Evolutionary conservation across 2,329 filamentous ascomycete genomes (phyloP), one percentile per base, ranked within the genome.

Genomic region (Penicillium sp.): DNA sequence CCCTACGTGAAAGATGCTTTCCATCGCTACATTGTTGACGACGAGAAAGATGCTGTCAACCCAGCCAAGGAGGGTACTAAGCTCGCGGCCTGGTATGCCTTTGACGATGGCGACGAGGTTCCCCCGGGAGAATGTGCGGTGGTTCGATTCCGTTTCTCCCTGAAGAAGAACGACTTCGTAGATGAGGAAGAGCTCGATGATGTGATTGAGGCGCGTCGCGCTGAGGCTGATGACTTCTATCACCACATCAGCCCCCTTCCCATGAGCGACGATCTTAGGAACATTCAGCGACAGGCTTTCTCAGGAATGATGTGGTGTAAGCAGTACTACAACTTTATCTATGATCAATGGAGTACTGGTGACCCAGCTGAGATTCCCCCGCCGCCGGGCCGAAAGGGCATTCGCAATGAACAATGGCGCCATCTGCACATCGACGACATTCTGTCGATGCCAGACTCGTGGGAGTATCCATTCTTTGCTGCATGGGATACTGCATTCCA

Each of bases 221-320:
- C 90, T n/a, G 93, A 98, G 69, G 93, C 93, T 7, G 93, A 98
- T 71, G 93, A 98, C 60, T 98, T 98, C 74, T 98, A 96, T 80
- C 95, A 89, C 78, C 86, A 90, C 57, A 89, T 98, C 73, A 97
- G 91, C 75, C 93, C 93, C 3, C 82, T 97, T 39, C 93, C 93
- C 3, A 96, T 97, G 89, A 84, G 90, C 0, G 93, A 98, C 48
- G 93, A 98, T 70, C 82, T 97, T 57, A 88, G 93, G 65, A 97
- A 96, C 74, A 95, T 98, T 65, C 95, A 98, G 77, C 86, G 93
- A 65, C 93, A 97, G 74, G 95, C 93, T 4, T 90, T 97, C 64
- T 88, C 93, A 0, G 93, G 95, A 53, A 98, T 98, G 93, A 89
- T 98, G 83, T 98, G 93, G 93, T 96, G 90, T 61, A 98, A 98